A percentile compares a stretch with the other conserved stretches of the same genome.
Conservation (phyloP, 2,329 filamentous ascomycete species). For the Pestalotiopsis sp. region DNA sequence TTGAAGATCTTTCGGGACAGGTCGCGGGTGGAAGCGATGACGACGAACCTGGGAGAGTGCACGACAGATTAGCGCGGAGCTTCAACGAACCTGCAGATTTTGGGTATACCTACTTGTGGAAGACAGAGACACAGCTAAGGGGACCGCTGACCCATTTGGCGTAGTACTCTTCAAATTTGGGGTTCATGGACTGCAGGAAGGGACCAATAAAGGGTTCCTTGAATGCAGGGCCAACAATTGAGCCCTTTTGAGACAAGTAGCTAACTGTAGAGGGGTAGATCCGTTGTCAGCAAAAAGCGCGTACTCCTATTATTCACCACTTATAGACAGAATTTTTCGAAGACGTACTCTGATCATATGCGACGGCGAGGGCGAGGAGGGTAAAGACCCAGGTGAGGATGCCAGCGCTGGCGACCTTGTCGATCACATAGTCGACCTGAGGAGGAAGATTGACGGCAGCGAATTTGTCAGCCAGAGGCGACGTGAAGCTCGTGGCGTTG, state of each 20-base stretch:
- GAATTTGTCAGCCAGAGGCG: slow-evolving; percentile 65
- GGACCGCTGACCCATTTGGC: slow-evolving; percentile 90
- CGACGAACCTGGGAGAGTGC: slow-evolving; percentile 75
- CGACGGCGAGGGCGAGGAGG: slow-evolving; percentile 69
- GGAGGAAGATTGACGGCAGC: slow-evolving; percentile 53
- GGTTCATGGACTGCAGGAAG: slow-evolving; percentile 89
- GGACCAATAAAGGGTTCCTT: slow-evolving; percentile 93
- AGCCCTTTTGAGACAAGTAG: slow-evolving; percentile 75
- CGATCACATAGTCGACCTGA: slow-evolving; percentile 58
- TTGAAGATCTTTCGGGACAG: slow-evolving; percentile 98
- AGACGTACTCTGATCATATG: slow-evolving; percentile 86
- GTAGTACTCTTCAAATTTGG: slow-evolving; percentile 89
- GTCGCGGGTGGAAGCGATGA: slow-evolving; percentile 93
- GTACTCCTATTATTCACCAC: not conserved
- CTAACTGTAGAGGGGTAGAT: slow-evolving; percentile 54
- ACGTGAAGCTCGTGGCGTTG: slow-evolving; percentile 68
- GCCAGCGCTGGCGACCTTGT: slow-evolving; percentile 59
- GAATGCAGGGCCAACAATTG: slow-evolving; percentile 73
- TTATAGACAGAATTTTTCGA: not conserved
- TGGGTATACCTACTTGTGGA: slow-evolving; percentile 79
- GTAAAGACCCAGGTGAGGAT: slow-evolving; percentile 68
- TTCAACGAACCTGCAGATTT: not conserved
- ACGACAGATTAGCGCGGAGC: slow-evolving; percentile 8
- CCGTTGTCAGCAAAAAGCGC: slow-evolving; percentile 17
- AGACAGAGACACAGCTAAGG: slow-evolving; percentile 95